Evolutionary conservation across 805 yeast genomes (phyloP).

Genomic region (Myxozyma geophila): DNA sequence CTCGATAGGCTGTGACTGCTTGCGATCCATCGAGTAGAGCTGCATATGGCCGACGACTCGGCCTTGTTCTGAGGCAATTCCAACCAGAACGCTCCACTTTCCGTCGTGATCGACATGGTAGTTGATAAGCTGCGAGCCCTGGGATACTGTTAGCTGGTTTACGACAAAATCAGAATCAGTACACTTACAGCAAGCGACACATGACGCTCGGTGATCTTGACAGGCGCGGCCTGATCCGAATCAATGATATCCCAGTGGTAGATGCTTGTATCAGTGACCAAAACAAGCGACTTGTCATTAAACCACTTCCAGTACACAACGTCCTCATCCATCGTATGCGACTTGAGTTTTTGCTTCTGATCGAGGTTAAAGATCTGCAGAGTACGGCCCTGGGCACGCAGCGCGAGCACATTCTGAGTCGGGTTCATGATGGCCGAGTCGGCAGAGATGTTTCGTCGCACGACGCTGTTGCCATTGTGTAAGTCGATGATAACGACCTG

Average conservation of each 20-base stretch:
- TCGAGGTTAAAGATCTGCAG: slow-evolving; percentile 91
- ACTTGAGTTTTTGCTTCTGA: slow-evolving; percentile 84
- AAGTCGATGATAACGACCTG: slow-evolving; percentile 89
- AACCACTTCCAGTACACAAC: slow-evolving; percentile 97
- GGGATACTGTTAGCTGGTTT: not conserved
- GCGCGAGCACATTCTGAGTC: slow-evolving; percentile 79
- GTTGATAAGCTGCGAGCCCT: slow-evolving; percentile 84
- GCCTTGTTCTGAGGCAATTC: slow-evolving; percentile 92
- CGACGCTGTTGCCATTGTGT: slow-evolving; percentile 73
- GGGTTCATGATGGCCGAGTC: slow-evolving; percentile 98
- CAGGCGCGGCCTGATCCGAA: slow-evolving; percentile 77
- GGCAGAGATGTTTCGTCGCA: slow-evolving; percentile 93
- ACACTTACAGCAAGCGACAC: slow-evolving; percentile 54
- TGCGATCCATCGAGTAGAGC: slow-evolving; percentile 83
- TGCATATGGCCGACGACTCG: slow-evolving; percentile 96
- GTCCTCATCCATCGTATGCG: slow-evolving; percentile 83
- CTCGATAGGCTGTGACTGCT: slow-evolving; percentile 94
- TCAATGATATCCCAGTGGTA: slow-evolving; percentile 85
- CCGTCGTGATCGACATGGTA: slow-evolving; percentile 77
- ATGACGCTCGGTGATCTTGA: slow-evolving; percentile 80
- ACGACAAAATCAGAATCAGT: slow-evolving; percentile 37
- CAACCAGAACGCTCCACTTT: slow-evolving; percentile 94
- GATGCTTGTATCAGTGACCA: slow-evolving; percentile 77
- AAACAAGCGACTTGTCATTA: slow-evolving; percentile 69
- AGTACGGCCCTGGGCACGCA: slow-evolving; percentile 95